These are phyloP conservation scores for Annulohypoxylon stygium DNA, from an alignment of 495 filamentous ascomycete species.

Conservation along the genomic window DNA sequence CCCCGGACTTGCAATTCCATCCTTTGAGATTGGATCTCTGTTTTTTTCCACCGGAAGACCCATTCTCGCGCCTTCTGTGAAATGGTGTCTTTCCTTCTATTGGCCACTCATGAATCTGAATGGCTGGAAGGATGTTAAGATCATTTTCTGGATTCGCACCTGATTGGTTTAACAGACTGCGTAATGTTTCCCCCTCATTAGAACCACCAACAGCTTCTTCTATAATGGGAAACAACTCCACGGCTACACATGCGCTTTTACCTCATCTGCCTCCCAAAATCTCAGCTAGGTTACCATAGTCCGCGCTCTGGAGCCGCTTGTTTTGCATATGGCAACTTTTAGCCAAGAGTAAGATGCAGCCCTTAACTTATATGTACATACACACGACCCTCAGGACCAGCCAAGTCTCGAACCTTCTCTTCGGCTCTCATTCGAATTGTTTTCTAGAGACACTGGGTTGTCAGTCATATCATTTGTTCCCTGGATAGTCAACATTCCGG, in stretches of 20 bases:
- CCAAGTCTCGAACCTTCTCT: conserved; percentile 13
- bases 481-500: conserved; percentile 16
- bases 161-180: conserved; percentile 12
- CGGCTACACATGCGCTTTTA: conserved; percentile 30
- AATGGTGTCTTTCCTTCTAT: conserved; percentile 8
- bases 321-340: conserved; percentile 15
- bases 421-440: conserved; percentile 9
- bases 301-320: conserved; percentile 23
- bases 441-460: conserved; percentile 9
- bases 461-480: neutral
- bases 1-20: conserved; percentile 26
- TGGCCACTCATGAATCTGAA: conserved; percentile 15
- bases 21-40: neutral
- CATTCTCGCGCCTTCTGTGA: conserved; percentile 13
- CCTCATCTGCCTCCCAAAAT: neutral
- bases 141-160: conserved; percentile 4
- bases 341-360: conserved; percentile 23
- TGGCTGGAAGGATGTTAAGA: conserved; percentile 19
- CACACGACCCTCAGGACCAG: conserved; percentile 6
- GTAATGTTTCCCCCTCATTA: conserved; percentile 25
- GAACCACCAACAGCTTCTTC: conserved; percentile 15
- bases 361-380: conserved; percentile 25
- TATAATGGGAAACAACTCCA: conserved; percentile 34
- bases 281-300: neutral
- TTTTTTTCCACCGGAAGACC: conserved; percentile 18